phyloP scores from a whole-genome alignment of 495 filamentous ascomycete genomes.

The Talaromyces nanjingensis region DNA sequence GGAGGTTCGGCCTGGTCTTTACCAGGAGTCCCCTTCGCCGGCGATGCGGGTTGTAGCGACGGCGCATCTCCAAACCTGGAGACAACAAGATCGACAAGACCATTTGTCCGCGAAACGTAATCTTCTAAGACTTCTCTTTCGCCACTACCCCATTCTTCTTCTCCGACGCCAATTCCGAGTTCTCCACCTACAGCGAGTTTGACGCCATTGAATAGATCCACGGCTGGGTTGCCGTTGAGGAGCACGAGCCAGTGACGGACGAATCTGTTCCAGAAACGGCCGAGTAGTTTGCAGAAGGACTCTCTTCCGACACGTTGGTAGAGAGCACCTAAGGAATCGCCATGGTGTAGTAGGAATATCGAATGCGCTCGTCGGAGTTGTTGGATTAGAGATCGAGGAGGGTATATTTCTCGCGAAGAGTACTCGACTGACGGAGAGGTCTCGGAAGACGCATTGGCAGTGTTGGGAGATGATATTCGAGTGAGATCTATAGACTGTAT shows the following conservation, averaged over 20 bases:
- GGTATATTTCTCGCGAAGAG: slow-evolving; percentile 81
- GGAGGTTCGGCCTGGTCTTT: slow-evolving; percentile 10
- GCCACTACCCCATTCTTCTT: slow-evolving; percentile 87
- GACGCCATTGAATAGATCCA: slow-evolving; percentile 71
- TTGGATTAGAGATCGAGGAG: slow-evolving; percentile 67
- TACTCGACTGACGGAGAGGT: slow-evolving; percentile 49
- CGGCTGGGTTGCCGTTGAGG: slow-evolving; percentile 79
- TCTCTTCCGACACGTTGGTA: slow-evolving; percentile 53
- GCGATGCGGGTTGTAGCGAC: neutral
- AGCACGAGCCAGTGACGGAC: slow-evolving; percentile 81
- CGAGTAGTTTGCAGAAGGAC: slow-evolving; percentile 57
- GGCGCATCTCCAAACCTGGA: slow-evolving; percentile 66
- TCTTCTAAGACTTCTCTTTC: slow-evolving; percentile 88
- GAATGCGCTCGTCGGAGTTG: slow-evolving; percentile 78
- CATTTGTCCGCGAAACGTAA: slow-evolving; percentile 57
- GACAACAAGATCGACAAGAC: slow-evolving; percentile 75
- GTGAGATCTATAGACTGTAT: slow-evolving; percentile 68
- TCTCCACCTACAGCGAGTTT: slow-evolving; percentile 89
- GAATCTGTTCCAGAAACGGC: slow-evolving; percentile 79
- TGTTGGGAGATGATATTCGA: slow-evolving; percentile 30
- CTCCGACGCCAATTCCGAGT: slow-evolving; percentile 61
- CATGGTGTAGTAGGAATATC: slow-evolving; percentile 84
- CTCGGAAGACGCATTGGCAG: slow-evolving; percentile 15
- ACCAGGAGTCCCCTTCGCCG: slow-evolving; percentile 1
- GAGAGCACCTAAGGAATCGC: slow-evolving; percentile 55